phyloP scores from a whole-genome alignment of 257 asterid genomes.

The Prunella vulgaris region DNA sequence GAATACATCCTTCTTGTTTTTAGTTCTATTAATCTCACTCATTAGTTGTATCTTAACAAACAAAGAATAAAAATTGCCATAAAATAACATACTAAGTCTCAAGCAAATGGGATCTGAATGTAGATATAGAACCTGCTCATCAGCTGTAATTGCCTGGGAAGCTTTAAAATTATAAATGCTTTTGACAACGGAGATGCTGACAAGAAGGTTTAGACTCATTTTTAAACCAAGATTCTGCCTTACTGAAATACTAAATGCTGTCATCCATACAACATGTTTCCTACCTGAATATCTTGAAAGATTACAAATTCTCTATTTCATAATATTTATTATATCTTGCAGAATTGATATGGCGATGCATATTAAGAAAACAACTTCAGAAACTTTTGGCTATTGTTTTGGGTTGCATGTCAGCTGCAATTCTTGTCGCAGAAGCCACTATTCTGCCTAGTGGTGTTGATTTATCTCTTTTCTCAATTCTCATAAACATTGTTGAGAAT shows the following conservation, averaged over 20 bases:
- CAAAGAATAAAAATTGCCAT: too few relatives aligned
- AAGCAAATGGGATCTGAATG: too few relatives aligned
- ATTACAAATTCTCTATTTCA: neutral
- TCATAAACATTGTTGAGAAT: conserved; percentile 42
- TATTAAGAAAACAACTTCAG: conserved; percentile 51
- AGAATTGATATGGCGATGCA: conserved; percentile 76
- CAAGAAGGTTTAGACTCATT: too few relatives aligned
- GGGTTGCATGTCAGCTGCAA: conserved; percentile 74
- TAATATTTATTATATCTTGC: conserved; percentile 18
- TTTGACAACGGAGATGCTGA: too few relatives aligned
- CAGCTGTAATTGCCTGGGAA: too few relatives aligned
- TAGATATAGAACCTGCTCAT: too few relatives aligned
- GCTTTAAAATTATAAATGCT: too few relatives aligned
- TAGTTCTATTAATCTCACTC: too few relatives aligned
- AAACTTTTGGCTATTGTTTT: conserved; percentile 52
- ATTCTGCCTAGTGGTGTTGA: conserved; percentile 61
- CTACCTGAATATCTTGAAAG: neutral
- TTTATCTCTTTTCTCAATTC: conserved; percentile 70
- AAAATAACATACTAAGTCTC: too few relatives aligned
- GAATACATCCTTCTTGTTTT: too few relatives aligned
- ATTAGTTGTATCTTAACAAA: too few relatives aligned
- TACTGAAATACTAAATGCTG: neutral
- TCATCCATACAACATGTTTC: neutral
- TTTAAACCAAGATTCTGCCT: neutral
- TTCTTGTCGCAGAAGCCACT: conserved; percentile 83